A percentile compares a stretch with the other conserved stretches of the same genome.
Evolutionary conservation across 1,139 yeast species (phyloP).

Genomic region (Lodderomyces metapsilosis): DNA sequence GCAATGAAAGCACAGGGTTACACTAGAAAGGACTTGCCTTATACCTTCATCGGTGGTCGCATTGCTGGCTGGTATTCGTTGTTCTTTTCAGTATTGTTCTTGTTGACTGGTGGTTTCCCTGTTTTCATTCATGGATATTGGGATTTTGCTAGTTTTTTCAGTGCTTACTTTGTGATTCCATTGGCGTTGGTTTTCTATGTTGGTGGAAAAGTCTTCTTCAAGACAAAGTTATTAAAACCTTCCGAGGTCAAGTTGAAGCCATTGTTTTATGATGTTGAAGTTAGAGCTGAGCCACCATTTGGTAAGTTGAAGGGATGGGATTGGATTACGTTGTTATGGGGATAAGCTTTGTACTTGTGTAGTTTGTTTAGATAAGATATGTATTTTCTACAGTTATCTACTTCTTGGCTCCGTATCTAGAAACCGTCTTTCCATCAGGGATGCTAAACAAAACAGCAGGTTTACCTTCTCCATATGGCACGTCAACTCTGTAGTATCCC

Average conservation of each 20-base stretch:
- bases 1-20: conserved; percentile 39
- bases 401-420: conserved; percentile 72
- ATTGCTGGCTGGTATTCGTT: conserved; percentile 37
- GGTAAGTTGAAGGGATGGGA: conserved; percentile 26
- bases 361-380: no score
- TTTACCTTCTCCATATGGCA: conserved; percentile 54
- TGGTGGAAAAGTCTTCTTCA: conserved; percentile 29
- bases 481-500: conserved; percentile 89
- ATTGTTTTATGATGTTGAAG: conserved; percentile 33
- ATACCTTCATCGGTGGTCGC: conserved; percentile 20
- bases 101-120: conserved; percentile 40
- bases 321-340: conserved; percentile 24
- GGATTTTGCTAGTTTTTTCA: conserved; percentile 35
- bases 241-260: conserved; percentile 31
- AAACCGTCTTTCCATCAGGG: conserved; percentile 93
- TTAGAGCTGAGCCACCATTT: conserved; percentile 36
- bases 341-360: conserved; percentile 89
- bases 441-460: conserved; percentile 85
- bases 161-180: conserved; percentile 38
- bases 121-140: conserved; percentile 37
- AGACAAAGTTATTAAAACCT: conserved; percentile 25
- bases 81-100: conserved; percentile 27
- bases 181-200: conserved; percentile 23
- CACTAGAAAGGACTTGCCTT: conserved; percentile 34
- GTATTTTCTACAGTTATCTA: no score